A percentile compares a stretch with the other conserved stretches of the same genome.
Conservation (phyloP, 2,329 filamentous ascomycete genomes). For the Colletotrichum lupini region DNA sequence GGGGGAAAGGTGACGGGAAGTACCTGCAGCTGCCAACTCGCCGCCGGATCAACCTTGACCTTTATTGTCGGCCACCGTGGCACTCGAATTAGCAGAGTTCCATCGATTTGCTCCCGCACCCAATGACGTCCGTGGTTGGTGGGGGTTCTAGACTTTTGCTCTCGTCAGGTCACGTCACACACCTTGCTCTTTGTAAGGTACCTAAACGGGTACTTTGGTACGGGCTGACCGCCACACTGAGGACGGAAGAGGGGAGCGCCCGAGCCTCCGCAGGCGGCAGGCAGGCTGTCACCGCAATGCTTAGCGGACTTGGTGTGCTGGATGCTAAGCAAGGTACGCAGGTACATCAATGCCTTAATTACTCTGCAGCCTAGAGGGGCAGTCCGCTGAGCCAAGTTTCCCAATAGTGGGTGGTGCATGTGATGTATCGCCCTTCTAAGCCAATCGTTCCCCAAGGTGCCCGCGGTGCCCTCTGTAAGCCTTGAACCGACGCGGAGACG, state of each 20-base stretch:
- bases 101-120: background rate
- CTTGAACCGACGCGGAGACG: constrained; percentile 32
- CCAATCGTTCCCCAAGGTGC: constrained; percentile 8
- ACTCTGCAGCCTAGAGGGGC: constrained; percentile 31
- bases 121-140: constrained; percentile 24
- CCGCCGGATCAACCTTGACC: background rate
- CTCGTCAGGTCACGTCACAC: background rate
- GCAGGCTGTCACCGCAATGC: background rate
- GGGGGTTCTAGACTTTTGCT: constrained; percentile 5
- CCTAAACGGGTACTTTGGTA: background rate
- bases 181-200: background rate
- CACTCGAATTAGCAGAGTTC: background rate
- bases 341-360: constrained; percentile 12
- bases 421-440: constrained; percentile 25
- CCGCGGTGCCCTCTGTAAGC: constrained; percentile 1
- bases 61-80: background rate
- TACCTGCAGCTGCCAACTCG: constrained; percentile 7
- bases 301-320: background rate
- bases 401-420: constrained; percentile 18
- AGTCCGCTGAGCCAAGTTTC: constrained; percentile 11
- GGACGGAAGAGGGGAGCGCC: constrained; percentile 7
- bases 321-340: background rate
- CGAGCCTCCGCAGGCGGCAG: constrained; percentile 14
- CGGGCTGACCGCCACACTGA: constrained; percentile 18
- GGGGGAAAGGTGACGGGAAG: background rate